phyloP scores from a whole-genome alignment of 208 protist species.

The Leishmania arabica region DNA sequence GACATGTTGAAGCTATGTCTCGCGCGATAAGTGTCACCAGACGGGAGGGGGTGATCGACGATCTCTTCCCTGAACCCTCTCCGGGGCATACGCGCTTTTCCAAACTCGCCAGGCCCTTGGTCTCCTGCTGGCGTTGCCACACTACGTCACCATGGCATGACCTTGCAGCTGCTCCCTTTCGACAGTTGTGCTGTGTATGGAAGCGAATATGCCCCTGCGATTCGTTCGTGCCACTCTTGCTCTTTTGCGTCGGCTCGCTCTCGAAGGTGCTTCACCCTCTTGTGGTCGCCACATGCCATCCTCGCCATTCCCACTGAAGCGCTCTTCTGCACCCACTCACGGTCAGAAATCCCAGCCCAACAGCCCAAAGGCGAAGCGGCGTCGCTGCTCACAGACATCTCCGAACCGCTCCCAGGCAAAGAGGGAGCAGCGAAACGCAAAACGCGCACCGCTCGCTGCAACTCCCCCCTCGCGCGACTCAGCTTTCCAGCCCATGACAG shows the following conservation, averaged over 20 bases:
- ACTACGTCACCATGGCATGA: background rate
- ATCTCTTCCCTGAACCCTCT: background rate
- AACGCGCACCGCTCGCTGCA: background rate
- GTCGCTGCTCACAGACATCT: background rate
- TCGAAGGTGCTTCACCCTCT: background rate
- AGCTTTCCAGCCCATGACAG: constrained; percentile 29
- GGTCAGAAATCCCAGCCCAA: background rate
- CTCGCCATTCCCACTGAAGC: background rate
- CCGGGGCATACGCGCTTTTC: background rate
- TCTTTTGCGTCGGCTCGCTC: constrained; percentile 1
- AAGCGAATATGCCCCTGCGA: background rate
- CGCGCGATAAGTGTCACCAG: background rate
- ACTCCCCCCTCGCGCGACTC: background rate
- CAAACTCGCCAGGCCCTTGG: background rate
- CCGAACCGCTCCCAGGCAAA: background rate
- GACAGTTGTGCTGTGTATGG: background rate
- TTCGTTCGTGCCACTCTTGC: background rate
- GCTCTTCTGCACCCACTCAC: constrained; percentile 4
- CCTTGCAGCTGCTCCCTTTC: background rate
- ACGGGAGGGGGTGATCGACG: too few species aligned
- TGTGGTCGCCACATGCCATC: background rate
- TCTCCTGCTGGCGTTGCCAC: background rate
- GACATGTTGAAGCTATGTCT: too few species aligned
- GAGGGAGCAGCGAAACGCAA: constrained; percentile 1
- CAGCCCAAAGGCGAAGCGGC: background rate